phyloP scores from a whole-genome alignment of 805 yeast genomes.

The Cyberlindnera misumaiensis region DNA sequence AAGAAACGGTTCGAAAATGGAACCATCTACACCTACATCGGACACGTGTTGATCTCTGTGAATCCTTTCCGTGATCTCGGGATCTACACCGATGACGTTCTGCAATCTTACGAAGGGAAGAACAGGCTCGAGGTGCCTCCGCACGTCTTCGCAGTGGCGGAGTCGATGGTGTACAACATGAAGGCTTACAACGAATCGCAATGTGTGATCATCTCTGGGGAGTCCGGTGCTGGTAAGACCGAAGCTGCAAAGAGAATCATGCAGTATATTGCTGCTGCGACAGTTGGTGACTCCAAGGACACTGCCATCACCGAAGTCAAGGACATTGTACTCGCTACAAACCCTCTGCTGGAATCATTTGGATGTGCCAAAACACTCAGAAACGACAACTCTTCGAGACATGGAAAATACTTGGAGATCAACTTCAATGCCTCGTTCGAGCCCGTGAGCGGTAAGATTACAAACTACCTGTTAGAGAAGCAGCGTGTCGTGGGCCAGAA shows the following conservation, averaged over 20 bases:
- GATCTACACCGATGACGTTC: conserved; percentile 75
- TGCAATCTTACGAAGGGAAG: conserved; percentile 78
- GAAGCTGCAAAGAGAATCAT: conserved; percentile 97
- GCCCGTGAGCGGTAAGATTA: conserved; percentile 93
- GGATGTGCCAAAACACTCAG: conserved; percentile 92
- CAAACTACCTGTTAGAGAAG: conserved; percentile 89
- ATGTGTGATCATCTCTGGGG: conserved; percentile 96
- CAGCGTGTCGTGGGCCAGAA: conserved; percentile 97
- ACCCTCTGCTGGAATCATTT: conserved; percentile 83
- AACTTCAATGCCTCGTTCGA: conserved; percentile 74
- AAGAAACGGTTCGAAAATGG: conserved; percentile 85
- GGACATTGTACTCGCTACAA: conserved; percentile 97
- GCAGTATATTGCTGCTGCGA: conserved; percentile 92
- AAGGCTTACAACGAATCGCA: conserved; percentile 91
- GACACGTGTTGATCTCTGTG: conserved; percentile 90
- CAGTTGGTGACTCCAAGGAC: conserved; percentile 58
- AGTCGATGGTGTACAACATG: conserved; percentile 91
- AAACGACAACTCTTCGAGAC: conserved; percentile 85
- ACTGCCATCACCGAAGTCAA: conserved; percentile 78
- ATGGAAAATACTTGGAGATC: conserved; percentile 90
- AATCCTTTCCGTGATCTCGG: conserved; percentile 97
- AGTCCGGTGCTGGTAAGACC: conserved; percentile 97
- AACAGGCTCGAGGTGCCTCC: conserved; percentile 96
- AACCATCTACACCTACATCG: conserved; percentile 86
- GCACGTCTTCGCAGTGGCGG: conserved; percentile 97